Conservation (phyloP, 1,139 yeast genomes). For the Saccharomyces uvarum region DNA sequence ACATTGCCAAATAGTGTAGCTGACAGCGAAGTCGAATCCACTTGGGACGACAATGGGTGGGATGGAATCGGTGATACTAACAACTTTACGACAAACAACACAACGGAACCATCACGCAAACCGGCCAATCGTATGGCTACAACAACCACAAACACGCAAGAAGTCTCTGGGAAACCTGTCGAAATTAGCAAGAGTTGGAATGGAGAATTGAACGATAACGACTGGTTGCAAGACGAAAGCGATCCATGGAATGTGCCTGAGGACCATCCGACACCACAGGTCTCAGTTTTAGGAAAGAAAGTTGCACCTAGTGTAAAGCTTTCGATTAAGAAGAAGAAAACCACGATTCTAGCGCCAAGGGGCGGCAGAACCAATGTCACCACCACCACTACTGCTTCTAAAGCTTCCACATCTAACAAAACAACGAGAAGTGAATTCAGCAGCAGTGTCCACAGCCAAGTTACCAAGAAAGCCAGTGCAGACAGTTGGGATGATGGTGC, state of each 20-base stretch:
- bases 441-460: background rate
- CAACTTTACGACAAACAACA: background rate
- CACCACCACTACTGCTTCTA: background rate
- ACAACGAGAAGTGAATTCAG: background rate
- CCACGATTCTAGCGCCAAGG: background rate
- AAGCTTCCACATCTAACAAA: background rate
- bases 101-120: background rate
- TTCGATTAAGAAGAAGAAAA: background rate
- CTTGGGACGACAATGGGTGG: constrained; percentile 2
- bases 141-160: background rate
- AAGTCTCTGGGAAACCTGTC: constrained; percentile 8
- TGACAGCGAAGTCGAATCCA: constrained; percentile 2
- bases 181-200: constrained; percentile 20
- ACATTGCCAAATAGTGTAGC: background rate
- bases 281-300: background rate
- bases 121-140: background rate
- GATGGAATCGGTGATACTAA: background rate
- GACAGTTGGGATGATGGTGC: background rate
- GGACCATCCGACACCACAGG: background rate
- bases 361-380: background rate
- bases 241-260: background rate
- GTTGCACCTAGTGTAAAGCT: background rate
- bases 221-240: background rate
- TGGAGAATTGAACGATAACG: constrained; percentile 8
- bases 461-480: background rate